A percentile compares a stretch with the other conserved stretches of the same genome.
These are phyloP conservation scores for Ilyonectria mors-panacis DNA, from an alignment of 2,329 filamentous ascomycete species.

Conservation along the genomic window DNA sequence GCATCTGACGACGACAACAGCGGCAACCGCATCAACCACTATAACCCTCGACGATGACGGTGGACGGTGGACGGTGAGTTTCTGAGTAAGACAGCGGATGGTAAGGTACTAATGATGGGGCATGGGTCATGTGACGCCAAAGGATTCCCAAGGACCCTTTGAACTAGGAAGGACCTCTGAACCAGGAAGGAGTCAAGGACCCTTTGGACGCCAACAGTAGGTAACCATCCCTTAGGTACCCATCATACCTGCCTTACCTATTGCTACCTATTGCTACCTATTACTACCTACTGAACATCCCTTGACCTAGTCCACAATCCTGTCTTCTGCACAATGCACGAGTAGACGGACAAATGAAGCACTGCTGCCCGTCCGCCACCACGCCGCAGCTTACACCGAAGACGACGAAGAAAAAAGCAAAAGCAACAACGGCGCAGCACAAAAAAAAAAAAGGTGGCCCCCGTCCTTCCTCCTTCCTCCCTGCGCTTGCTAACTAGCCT, in stretches of 20 bases:
- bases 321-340: background rate
- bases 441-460: background rate
- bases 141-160: background rate
- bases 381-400: background rate
- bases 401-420: background rate
- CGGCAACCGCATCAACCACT: background rate
- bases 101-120: background rate
- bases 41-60: background rate
- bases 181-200: background rate
- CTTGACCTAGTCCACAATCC: background rate
- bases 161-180: background rate
- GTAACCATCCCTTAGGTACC: background rate
- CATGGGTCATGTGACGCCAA: conserved; percentile 8
- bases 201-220: background rate
- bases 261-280: too few species aligned
- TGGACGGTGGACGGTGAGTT: background rate
- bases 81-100: too few species aligned
- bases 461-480: background rate
- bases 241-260: too few species aligned
- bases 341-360: background rate
- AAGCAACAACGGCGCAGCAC: background rate
- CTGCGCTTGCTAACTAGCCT: background rate
- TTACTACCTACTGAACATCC: background rate
- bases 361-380: background rate
- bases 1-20: background rate